These are phyloP conservation scores for Bruguiera sexangula DNA, from an alignment of 345 rosid species.

Conservation along the genomic window DNA sequence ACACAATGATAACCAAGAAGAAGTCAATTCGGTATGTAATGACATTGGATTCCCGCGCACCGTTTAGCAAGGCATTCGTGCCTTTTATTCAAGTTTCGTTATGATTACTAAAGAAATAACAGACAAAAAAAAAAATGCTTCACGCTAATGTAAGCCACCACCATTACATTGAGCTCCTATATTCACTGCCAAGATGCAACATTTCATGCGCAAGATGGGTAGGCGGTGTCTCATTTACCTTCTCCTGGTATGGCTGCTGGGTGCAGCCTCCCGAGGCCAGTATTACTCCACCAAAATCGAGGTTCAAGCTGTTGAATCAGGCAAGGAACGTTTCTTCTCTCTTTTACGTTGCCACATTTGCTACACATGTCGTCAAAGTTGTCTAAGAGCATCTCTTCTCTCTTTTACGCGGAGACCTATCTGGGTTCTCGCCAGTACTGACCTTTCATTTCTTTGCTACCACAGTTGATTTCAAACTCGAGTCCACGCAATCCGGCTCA, in stretches of 20 bases:
- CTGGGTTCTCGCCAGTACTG: not conserved
- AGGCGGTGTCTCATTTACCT: constrained; percentile 21
- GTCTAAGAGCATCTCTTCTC: not conserved
- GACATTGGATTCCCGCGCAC: constrained; percentile 49
- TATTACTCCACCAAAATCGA: constrained; percentile 14
- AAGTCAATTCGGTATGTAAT: constrained; percentile 42
- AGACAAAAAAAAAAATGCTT: constrained; percentile 20
- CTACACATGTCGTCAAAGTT: not conserved
- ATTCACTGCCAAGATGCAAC: constrained; percentile 18
- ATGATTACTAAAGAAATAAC: constrained; percentile 31
- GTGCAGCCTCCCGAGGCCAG: constrained; percentile 22
- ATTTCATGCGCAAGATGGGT: constrained; percentile 34
- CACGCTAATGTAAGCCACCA: constrained; percentile 20
- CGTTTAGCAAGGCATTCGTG: constrained; percentile 32
- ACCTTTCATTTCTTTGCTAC: not conserved
- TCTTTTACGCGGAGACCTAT: not conserved
- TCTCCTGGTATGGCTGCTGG: constrained; percentile 39
- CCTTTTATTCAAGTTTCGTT: constrained; percentile 31
- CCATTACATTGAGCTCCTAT: constrained; percentile 10
- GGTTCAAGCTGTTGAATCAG: constrained; percentile 46
- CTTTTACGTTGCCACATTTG: not conserved
- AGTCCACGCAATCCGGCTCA: constrained; percentile 22
- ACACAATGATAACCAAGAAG: constrained; percentile 41
- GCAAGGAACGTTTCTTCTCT: constrained; percentile 23
- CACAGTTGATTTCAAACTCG: constrained; percentile 34